Evolutionary conservation across 164 flowering plant species (phyloP).

Genomic region (Akebia trifoliata): DNA sequence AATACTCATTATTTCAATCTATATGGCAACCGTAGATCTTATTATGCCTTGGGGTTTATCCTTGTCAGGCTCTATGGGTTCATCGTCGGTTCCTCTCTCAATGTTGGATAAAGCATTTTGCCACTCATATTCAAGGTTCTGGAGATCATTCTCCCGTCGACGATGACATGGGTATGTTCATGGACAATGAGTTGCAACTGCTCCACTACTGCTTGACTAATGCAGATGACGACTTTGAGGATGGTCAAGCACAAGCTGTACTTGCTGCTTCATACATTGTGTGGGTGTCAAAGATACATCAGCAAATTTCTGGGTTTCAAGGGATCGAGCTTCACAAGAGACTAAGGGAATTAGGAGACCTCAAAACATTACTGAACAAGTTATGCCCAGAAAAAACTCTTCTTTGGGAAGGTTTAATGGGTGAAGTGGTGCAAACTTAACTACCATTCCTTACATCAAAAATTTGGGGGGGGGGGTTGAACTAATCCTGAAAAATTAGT

Average conservation of each 20-base stretch:
- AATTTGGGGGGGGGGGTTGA: too few relatives aligned
- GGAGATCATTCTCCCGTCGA: conserved; percentile 1
- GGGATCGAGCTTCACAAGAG: conserved; percentile 26
- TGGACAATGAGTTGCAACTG: conserved; percentile 50
- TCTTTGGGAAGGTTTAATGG: conserved; percentile 40
- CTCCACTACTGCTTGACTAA: conserved; percentile 38
- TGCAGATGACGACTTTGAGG: conserved; percentile 52
- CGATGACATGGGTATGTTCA: conserved; percentile 22
- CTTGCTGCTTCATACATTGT: conserved; percentile 58
- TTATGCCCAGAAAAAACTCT: conserved; percentile 48
- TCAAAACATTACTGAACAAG: conserved; percentile 36
- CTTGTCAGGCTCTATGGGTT: conserved; percentile 75
- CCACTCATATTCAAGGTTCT: conserved; percentile 7
- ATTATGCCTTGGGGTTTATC: not conserved
- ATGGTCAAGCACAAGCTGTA: conserved; percentile 52
- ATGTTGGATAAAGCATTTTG: conserved; percentile 47
- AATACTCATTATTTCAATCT: not conserved
- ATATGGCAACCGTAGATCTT: not conserved
- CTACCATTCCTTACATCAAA: too few relatives aligned
- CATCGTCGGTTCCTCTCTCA: conserved; percentile 85
- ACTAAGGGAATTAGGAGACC: conserved; percentile 25
- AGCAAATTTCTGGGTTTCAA: conserved; percentile 33
- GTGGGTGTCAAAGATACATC: conserved; percentile 66
- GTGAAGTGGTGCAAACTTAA: not conserved
- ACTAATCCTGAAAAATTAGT: too few relatives aligned